Evolutionary conservation across 495 filamentous ascomycete genomes (phyloP).

Genomic region (Lasiosphaeria miniovina): DNA sequence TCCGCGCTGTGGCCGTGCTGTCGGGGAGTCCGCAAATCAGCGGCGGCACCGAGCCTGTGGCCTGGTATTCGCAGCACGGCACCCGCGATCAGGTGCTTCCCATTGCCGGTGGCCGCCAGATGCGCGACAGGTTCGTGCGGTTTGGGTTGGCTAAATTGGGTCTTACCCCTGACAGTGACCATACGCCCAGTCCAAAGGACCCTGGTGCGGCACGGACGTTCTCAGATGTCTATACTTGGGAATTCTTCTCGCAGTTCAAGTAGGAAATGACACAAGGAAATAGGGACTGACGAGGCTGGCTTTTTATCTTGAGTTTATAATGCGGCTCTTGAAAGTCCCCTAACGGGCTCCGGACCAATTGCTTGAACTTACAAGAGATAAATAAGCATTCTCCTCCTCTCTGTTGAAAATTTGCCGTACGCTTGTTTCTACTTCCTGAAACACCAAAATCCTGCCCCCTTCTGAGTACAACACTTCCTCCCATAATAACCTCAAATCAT

Average conservation of each 20-base stretch:
- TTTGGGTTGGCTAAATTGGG: conserved; percentile 2
- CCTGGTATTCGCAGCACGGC: conserved; percentile 44
- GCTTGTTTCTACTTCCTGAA: not conserved
- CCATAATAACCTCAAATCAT: not conserved
- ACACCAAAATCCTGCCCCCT: not conserved
- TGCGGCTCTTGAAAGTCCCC: not conserved
- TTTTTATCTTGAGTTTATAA: not conserved
- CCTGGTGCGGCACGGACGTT: conserved; percentile 8
- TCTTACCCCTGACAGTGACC: conserved; percentile 4
- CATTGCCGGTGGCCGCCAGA: conserved; percentile 28
- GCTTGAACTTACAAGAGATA: not conserved
- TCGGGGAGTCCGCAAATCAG: conserved; percentile 26
- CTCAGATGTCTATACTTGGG: conserved; percentile 11
- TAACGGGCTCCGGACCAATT: not conserved
- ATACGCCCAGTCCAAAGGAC: conserved; percentile 9
- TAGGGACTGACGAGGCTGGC: not conserved
- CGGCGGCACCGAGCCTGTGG: conserved; percentile 41
- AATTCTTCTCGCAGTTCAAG: conserved; percentile 14
- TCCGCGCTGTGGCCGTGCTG: conserved; percentile 44
- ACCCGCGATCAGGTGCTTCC: conserved; percentile 36
- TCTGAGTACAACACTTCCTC: not conserved
- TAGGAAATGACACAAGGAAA: conserved; percentile 5
- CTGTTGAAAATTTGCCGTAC: not conserved
- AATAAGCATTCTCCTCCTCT: not conserved
- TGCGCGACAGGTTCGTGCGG: conserved; percentile 39